These are phyloP conservation scores for Murraya koenigii DNA, from an alignment of 345 rosid genomes.

Conservation along the genomic window DNA sequence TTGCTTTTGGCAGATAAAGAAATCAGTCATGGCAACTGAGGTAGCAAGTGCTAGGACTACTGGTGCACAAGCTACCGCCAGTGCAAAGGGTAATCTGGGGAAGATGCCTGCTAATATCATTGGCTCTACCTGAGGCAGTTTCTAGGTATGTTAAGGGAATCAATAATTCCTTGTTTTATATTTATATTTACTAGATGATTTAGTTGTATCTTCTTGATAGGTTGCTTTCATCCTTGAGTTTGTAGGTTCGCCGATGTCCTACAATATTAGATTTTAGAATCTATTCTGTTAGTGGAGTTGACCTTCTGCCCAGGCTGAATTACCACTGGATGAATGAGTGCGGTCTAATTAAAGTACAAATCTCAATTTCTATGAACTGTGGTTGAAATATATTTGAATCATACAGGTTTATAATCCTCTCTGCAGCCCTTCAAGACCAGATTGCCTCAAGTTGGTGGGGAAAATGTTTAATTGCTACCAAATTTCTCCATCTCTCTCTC, in stretches of 20 bases:
- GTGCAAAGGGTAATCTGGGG: slow-evolving; percentile 53
- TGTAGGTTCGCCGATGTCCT: not conserved
- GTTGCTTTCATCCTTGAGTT: not conserved
- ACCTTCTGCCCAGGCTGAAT: not conserved
- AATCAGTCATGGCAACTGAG: slow-evolving; percentile 54
- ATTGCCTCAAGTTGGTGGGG: not conserved
- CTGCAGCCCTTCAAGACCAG: not conserved
- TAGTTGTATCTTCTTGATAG: not conserved
- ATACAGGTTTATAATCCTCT: not conserved
- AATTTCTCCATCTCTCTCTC: not conserved
- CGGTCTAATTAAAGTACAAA: not conserved
- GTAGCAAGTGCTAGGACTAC: slow-evolving; percentile 44
- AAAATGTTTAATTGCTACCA: not conserved
- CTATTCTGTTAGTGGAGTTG: not conserved
- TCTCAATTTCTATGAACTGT: not conserved
- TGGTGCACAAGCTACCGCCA: slow-evolving; percentile 50
- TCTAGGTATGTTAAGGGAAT: not conserved
- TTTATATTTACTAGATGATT: not conserved
- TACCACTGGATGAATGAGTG: not conserved
- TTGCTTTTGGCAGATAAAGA: slow-evolving; percentile 60
- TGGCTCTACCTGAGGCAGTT: slow-evolving; percentile 34
- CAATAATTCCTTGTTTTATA: not conserved
- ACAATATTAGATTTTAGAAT: not conserved
- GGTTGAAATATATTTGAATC: not conserved
- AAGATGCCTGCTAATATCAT: slow-evolving; percentile 57